These are phyloP conservation scores for Phytopythium vexans DNA, from an alignment of 352 stramenopile genomes.

Conservation along the genomic window DNA sequence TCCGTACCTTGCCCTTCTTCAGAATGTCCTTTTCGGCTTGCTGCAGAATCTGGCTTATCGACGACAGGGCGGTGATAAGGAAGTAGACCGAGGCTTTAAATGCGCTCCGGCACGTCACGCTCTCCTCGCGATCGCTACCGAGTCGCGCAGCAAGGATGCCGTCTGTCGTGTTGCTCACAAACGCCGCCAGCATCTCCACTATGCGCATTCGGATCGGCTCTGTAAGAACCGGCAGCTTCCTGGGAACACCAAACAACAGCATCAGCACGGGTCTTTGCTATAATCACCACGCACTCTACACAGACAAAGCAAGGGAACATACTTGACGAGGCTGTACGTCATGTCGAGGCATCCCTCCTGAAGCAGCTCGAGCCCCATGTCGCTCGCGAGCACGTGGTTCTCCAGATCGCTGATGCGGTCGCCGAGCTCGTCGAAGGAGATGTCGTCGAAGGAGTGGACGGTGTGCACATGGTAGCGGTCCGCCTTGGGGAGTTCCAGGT, in stretches of 20 bases:
- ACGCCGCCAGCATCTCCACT: slow-evolving; percentile 54
- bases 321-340: slow-evolving; percentile 77
- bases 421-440: slow-evolving; percentile 39
- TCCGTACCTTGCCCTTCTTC: slow-evolving; percentile 47
- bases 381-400: slow-evolving; percentile 50
- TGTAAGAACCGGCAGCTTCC: slow-evolving; percentile 40
- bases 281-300: neutral
- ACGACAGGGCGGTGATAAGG: slow-evolving; percentile 54
- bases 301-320: neutral
- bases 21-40: slow-evolving; percentile 63
- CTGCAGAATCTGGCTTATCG: slow-evolving; percentile 43
- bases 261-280: neutral
- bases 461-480: slow-evolving; percentile 66
- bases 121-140: slow-evolving; percentile 38
- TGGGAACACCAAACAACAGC: slow-evolving; percentile 6
- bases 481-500: slow-evolving; percentile 70
- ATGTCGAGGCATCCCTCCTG: slow-evolving; percentile 63
- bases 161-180: slow-evolving; percentile 62
- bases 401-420: slow-evolving; percentile 45
- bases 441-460: slow-evolving; percentile 54
- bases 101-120: slow-evolving; percentile 35
- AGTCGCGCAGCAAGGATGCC: slow-evolving; percentile 29
- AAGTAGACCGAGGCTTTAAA: slow-evolving; percentile 78
- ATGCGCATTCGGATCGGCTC: slow-evolving; percentile 63
- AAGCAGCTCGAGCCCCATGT: slow-evolving; percentile 52